Conservation (phyloP, 2,329 filamentous ascomycete species). For the Talaromyces atroroseus region DNA sequence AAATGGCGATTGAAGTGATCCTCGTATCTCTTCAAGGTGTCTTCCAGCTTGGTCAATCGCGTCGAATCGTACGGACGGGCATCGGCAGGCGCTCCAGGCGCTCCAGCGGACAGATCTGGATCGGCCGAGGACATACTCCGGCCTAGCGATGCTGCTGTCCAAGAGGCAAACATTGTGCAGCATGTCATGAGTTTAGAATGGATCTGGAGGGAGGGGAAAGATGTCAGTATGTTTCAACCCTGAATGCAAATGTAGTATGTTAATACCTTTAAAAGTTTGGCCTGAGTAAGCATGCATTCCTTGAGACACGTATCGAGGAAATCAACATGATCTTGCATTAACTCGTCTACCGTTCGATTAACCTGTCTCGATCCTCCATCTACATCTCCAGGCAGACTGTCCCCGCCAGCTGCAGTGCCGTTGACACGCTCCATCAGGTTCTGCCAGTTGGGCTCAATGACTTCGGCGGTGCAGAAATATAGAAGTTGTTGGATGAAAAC, state of each 20-base stretch:
- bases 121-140: constrained; percentile 80
- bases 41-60: constrained; percentile 70
- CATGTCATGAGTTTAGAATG: constrained; percentile 96
- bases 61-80: constrained; percentile 50
- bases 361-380: constrained; percentile 43
- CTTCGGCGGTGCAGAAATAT: constrained; percentile 95
- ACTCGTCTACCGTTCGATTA: constrained; percentile 84
- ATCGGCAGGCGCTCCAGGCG: constrained; percentile 25
- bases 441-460: constrained; percentile 97
- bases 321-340: constrained; percentile 99
- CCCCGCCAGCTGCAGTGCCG: constrained; percentile 43
- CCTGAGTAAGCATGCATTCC: constrained; percentile 98
- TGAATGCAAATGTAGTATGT: too few species aligned
- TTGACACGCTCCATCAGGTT: constrained; percentile 83
- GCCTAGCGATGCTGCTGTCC: constrained; percentile 72
- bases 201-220: constrained; percentile 56
- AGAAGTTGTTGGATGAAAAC: constrained; percentile 95
- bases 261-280: constrained; percentile 77
- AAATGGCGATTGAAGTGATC: constrained; percentile 86
- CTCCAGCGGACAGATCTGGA: constrained; percentile 57
- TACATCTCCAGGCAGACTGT: constrained; percentile 20
- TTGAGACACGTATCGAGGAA: constrained; percentile 97
- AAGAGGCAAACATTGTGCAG: constrained; percentile 87
- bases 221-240: too few species aligned
- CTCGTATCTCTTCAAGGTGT: constrained; percentile 87